Evolutionary conservation across 352 stramenopile genomes (phyloP), one percentile per base, ranked within the genome.

Genomic region (Globisporangium viniferum): DNA sequence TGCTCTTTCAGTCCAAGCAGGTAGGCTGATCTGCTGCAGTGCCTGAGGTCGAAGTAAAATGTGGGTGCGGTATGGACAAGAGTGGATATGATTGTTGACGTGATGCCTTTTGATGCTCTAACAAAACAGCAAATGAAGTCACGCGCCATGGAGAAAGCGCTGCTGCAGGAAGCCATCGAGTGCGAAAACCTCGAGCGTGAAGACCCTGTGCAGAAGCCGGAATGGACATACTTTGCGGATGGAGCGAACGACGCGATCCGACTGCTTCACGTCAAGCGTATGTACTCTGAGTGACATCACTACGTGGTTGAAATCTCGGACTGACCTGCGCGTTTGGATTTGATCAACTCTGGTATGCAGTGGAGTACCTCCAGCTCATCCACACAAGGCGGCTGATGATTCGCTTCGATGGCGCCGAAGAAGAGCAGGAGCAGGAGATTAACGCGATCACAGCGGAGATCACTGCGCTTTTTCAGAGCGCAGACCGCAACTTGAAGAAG

Each of bases 361-460:
- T 94, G 63, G 85, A 93, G 29, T 94, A 93, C 55, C 75, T 94
- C 36, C 83, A 93, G 67, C 72, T 92, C 54, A 64, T 94, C 27
- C 87, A 94, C 69, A 92, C 84, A 49, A 66, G 85, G 51, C 72
- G 87, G 10, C 77, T 94, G 8, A 93, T 94, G 87, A 90, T 94
- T 62, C 82, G 87, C 18, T 94, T 94, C 51, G 81, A 93, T 55
- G 74, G 89, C 48, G 75, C 79, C 0, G 87, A 94, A 62, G 73
- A 75, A 5, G 71, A 82, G 55, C 81, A 92, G 54, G 87, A 94
- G n/a, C 72, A 69, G 20, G 87, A 93, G 62, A 92, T 94, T 64
- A 78, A 88, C 55, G 68, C 72, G 31, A 57, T 92, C 33, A 93
- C 86, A 1, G 73, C 84, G 4, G 87, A 94, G 46, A 82, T 94